Evolutionary conservation across 805 yeast genomes (phyloP).

Genomic region (Nakazawaea wyomingensis): DNA sequence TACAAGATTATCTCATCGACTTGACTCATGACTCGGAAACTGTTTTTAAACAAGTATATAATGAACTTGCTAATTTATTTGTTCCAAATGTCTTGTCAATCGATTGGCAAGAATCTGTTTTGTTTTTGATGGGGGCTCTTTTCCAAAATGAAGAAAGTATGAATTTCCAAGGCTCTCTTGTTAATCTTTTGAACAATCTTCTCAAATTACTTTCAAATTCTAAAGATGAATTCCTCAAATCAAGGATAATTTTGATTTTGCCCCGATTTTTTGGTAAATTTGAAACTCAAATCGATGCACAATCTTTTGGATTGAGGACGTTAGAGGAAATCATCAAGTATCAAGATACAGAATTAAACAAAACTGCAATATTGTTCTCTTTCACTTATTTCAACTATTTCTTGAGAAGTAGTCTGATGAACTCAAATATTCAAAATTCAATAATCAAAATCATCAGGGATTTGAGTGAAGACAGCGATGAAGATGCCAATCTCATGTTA

Average conservation of each 20-base stretch:
- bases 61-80: conserved; percentile 13
- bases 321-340: conserved; percentile 22
- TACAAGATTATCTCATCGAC: conserved; percentile 51
- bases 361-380: conserved; percentile 41
- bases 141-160: conserved; percentile 33
- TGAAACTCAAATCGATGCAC: conserved; percentile 21
- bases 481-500: conserved; percentile 72
- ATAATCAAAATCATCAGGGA: conserved; percentile 33
- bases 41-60: conserved; percentile 20
- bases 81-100: conserved; percentile 1
- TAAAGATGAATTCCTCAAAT: conserved; percentile 33
- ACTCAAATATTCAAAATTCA: conserved; percentile 20
- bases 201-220: conserved; percentile 14
- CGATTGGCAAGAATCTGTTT: conserved; percentile 32
- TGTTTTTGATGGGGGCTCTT: conserved; percentile 35
- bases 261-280: conserved; percentile 58
- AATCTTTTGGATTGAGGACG: conserved; percentile 20
- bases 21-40: conserved; percentile 30
- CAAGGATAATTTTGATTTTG: conserved; percentile 45
- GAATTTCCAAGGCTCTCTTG: conserved; percentile 18
- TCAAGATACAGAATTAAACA: conserved; percentile 18
- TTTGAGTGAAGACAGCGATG: conserved; percentile 60
- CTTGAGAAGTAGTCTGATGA: conserved; percentile 19
- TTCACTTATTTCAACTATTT: conserved; percentile 39
- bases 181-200: conserved; percentile 20